phyloP scores from a whole-genome alignment of 1,284 basidiomycete genomes.

The Hypsizygus ulmarius region DNA sequence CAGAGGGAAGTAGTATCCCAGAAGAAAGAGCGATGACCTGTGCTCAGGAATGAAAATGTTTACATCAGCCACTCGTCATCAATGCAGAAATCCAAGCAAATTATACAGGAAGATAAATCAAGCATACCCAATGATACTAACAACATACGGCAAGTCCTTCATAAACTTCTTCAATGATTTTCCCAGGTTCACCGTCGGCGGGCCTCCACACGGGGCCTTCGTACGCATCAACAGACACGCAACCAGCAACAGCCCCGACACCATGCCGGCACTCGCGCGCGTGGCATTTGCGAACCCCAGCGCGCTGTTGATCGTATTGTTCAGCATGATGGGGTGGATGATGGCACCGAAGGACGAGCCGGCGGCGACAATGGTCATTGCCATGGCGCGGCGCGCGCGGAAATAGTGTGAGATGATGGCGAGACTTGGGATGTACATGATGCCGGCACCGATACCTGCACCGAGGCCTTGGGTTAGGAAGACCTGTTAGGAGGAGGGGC shows the following conservation, averaged over 20 bases:
- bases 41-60: neutral
- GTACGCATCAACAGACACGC: slow-evolving; percentile 28
- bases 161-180: slow-evolving; percentile 8
- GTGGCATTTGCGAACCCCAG: slow-evolving; percentile 33
- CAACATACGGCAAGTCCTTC: slow-evolving; percentile 13
- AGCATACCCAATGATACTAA: slow-evolving; percentile 9
- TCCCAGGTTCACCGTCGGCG: slow-evolving; percentile 7
- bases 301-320: slow-evolving; percentile 25
- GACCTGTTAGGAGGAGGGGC: neutral
- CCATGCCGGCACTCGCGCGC: slow-evolving; percentile 24
- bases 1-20: slow-evolving; percentile 16
- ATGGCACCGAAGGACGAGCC: slow-evolving; percentile 13
- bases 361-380: slow-evolving; percentile 33
- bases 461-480: slow-evolving; percentile 14
- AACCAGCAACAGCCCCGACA: slow-evolving; percentile 25
- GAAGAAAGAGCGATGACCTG: slow-evolving; percentile 11
- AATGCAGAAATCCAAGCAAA: no score
- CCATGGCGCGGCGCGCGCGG: slow-evolving; percentile 29
- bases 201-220: slow-evolving; percentile 17
- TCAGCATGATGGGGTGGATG: slow-evolving; percentile 12
- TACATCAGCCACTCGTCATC: no score
- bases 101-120: neutral
- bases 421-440: slow-evolving; percentile 24
- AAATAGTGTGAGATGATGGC: slow-evolving; percentile 35
- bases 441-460: slow-evolving; percentile 10